A percentile compares a stretch with the other conserved stretches of the same genome.
These are phyloP conservation scores for Conticribra weissflogii DNA, from an alignment of 108 stramenopile genomes.

Conservation along the genomic window DNA sequence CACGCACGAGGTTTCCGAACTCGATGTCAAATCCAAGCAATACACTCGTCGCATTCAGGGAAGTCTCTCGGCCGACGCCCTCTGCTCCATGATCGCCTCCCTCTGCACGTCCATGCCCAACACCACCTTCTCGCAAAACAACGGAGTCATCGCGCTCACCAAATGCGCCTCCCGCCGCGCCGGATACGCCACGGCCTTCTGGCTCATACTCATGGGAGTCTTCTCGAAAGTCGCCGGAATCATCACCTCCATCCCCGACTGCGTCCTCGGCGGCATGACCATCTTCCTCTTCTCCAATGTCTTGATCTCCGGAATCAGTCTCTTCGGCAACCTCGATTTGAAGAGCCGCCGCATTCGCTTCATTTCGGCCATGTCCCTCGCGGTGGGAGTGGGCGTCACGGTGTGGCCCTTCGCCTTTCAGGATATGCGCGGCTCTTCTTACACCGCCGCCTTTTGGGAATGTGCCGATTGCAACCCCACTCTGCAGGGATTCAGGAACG, in stretches of 20 bases:
- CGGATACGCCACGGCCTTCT: slow-evolving; percentile 55
- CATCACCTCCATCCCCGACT: slow-evolving; percentile 81
- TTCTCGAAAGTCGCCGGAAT: slow-evolving; percentile 76
- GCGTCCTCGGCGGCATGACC: slow-evolving; percentile 81
- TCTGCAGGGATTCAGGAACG: slow-evolving; percentile 70
- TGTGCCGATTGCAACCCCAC: slow-evolving; percentile 59
- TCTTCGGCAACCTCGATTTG: slow-evolving; percentile 53
- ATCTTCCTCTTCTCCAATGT: slow-evolving; percentile 76
- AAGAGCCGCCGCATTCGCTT: slow-evolving; percentile 64
- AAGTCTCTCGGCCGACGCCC: slow-evolving; percentile 58
- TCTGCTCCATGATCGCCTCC: slow-evolving; percentile 52
- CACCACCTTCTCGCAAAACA: slow-evolving; percentile 81
- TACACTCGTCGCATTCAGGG: slow-evolving; percentile 66
- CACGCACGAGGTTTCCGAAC: slow-evolving; percentile 58
- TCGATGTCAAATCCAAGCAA: slow-evolving; percentile 45
- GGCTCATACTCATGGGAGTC: slow-evolving; percentile 79
- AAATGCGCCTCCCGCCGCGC: slow-evolving; percentile 73
- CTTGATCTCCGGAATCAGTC: slow-evolving; percentile 53
- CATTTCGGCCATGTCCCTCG: slow-evolving; percentile 64
- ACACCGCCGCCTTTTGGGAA: slow-evolving; percentile 69
- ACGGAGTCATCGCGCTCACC: slow-evolving; percentile 76
- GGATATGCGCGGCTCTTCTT: slow-evolving; percentile 60
- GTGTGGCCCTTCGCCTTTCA: slow-evolving; percentile 75
- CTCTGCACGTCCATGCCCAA: slow-evolving; percentile 61
- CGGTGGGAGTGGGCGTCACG: slow-evolving; percentile 69